phyloP scores from a whole-genome alignment of 1,284 basidiomycete genomes.

The Retiboletus flavoniger region DNA sequence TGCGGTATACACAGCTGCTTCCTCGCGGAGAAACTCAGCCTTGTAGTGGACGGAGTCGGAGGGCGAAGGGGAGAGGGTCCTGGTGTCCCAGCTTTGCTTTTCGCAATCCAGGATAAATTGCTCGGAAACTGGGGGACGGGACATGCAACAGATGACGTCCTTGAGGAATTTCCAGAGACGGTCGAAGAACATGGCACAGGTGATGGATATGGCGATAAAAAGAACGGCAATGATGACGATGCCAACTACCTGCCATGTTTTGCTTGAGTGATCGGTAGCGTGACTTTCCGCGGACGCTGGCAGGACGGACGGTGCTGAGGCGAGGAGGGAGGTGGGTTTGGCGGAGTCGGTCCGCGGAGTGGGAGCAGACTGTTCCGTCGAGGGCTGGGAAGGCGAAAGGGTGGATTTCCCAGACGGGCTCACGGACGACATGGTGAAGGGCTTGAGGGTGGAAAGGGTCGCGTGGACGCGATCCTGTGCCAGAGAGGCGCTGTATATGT shows the following conservation, averaged over 20 bases:
- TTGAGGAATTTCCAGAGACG: slow-evolving; percentile 59
- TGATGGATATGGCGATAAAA: slow-evolving; percentile 50
- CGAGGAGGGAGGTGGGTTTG: neutral
- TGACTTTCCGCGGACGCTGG: slow-evolving; percentile 8
- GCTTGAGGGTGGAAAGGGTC: neutral
- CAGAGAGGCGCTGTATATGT: neutral
- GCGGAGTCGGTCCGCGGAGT: neutral
- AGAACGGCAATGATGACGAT: slow-evolving; percentile 60
- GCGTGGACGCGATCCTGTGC: neutral
- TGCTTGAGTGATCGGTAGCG: slow-evolving; percentile 15
- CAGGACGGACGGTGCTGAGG: slow-evolving; percentile 2
- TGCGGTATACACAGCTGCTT: neutral
- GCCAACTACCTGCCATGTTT: slow-evolving; percentile 65
- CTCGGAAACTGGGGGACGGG: slow-evolving; percentile 41
- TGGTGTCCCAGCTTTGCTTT: slow-evolving; percentile 56
- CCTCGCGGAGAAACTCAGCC: neutral
- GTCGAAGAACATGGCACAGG: slow-evolving; percentile 64
- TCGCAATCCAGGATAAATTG: slow-evolving; percentile 64
- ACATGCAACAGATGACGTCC: slow-evolving; percentile 46
- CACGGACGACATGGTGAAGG: neutral
- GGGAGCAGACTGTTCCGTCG: neutral
- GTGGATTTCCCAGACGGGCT: neutral
- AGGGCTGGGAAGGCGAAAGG: neutral
- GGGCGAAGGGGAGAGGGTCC: slow-evolving; percentile 41
- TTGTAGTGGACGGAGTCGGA: slow-evolving; percentile 6